Evolutionary conservation across 371 early-diverging fungal species (phyloP).

Genomic region (Vairimorpha apis): DNA sequence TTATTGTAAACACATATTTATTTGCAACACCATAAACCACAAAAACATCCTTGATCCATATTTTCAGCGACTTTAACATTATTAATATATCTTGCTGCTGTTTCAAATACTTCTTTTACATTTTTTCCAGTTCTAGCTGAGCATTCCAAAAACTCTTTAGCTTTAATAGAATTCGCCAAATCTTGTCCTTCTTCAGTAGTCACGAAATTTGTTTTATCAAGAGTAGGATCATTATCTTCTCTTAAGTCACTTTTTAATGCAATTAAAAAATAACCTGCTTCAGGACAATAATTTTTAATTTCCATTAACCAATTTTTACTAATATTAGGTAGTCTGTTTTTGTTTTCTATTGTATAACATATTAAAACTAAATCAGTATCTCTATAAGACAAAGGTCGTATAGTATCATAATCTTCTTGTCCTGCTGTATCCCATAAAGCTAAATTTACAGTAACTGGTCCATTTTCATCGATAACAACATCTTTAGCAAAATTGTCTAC

Average conservation of each 20-base stretch:
- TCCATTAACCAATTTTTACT: constrained; percentile 63
- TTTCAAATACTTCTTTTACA: constrained; percentile 59
- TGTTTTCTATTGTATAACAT: constrained; percentile 64
- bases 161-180: constrained; percentile 58
- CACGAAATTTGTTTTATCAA: constrained; percentile 47
- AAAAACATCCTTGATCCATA: constrained; percentile 23
- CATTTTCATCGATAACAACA: constrained; percentile 25
- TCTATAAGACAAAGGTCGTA: constrained; percentile 63
- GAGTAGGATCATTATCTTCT: constrained; percentile 30
- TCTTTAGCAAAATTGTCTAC: constrained; percentile 64
- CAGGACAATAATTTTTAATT: constrained; percentile 63
- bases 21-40: constrained; percentile 12
- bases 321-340: constrained; percentile 61
- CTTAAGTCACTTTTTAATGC: constrained; percentile 63
- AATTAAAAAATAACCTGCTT: constrained; percentile 58
- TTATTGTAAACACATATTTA: no score
- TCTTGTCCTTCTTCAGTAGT: constrained; percentile 55
- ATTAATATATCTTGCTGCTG: constrained; percentile 54
- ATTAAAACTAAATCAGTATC: constrained; percentile 62
- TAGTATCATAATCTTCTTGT: constrained; percentile 65
- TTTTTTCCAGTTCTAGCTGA: constrained; percentile 62
- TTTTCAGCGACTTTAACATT: constrained; percentile 18
- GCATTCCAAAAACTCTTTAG: constrained; percentile 61
- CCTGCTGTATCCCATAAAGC: constrained; percentile 65
- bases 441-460: constrained; percentile 49